Evolutionary conservation across 2,329 filamentous ascomycete genomes (phyloP).

Genomic region (Cladosporium sphaerospermum): DNA sequence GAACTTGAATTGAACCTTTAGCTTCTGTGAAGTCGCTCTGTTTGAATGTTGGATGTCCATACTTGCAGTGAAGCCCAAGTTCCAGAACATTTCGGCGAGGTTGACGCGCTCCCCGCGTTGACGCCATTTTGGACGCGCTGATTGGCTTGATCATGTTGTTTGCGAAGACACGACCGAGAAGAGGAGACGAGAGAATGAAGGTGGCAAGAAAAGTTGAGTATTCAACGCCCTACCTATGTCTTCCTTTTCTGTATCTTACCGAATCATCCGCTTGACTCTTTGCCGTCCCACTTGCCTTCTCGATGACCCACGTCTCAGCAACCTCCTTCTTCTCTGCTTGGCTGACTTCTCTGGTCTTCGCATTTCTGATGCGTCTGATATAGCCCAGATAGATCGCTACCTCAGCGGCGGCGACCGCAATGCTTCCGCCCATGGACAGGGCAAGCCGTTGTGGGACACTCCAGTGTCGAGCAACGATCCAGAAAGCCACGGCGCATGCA

Average conservation of each 20-base stretch:
- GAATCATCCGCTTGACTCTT: conserved; percentile 22
- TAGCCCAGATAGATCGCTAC: conserved; percentile 73
- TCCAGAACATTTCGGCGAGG: background rate
- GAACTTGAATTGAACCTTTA: no score
- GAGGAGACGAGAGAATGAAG: background rate
- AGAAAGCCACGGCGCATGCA: conserved; percentile 69
- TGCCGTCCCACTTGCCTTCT: conserved; percentile 5
- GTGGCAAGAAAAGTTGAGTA: background rate
- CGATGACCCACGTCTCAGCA: conserved; percentile 62
- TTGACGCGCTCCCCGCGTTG: background rate
- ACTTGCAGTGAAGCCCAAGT: background rate
- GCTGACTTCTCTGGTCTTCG: conserved; percentile 56
- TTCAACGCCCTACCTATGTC: conserved; percentile 32
- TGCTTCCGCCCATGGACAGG: conserved; percentile 62
- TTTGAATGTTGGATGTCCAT: no score
- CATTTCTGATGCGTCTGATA: conserved; percentile 62
- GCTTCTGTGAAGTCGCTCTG: no score
- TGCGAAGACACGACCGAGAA: background rate
- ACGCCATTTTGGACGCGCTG: no score
- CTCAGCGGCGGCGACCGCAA: conserved; percentile 67
- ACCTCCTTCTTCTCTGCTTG: conserved; percentile 63
- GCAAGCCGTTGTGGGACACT: conserved; percentile 63
- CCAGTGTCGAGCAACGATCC: conserved; percentile 74
- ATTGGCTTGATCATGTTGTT: no score
- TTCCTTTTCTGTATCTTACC: conserved; percentile 39